Conservation (phyloP, 2,329 filamentous ascomycete species). For the Cytospora chrysosperma region DNA sequence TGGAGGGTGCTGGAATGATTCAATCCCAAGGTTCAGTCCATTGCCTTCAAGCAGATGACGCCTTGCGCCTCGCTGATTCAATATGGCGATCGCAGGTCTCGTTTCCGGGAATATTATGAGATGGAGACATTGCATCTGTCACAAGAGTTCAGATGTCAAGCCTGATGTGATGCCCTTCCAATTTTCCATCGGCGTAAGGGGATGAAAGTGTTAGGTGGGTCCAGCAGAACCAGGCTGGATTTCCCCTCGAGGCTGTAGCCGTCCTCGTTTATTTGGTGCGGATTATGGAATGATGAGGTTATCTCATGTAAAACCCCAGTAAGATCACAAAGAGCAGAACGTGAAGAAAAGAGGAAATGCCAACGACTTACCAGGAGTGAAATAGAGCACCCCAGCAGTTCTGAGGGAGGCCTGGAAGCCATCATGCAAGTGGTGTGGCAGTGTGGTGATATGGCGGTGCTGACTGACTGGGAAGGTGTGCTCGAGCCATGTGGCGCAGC, state of each 20-base stretch:
- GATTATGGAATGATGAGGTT: neutral
- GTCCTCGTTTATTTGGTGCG: neutral
- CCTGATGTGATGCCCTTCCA: neutral
- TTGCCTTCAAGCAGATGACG: neutral
- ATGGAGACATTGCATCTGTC: neutral
- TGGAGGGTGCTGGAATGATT: neutral
- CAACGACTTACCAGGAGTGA: neutral
- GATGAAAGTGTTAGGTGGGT: neutral
- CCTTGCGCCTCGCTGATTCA: neutral
- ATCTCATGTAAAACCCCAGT: neutral
- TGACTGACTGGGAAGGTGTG: neutral
- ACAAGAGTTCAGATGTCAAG: neutral
- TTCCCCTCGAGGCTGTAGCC: neutral
- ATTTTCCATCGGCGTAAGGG: neutral
- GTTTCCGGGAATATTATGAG: neutral
- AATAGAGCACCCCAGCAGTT: neutral
- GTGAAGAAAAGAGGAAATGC: neutral
- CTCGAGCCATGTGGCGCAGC: neutral
- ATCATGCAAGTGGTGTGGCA: neutral
- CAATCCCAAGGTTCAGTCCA: neutral
- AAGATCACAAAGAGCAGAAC: neutral
- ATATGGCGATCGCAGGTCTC: no score
- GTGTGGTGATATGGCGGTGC: neutral
- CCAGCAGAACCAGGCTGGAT: neutral
- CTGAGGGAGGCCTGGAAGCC: neutral